Conservation (phyloP, 441 rosid genomes). For the Iberis amara region DNA sequence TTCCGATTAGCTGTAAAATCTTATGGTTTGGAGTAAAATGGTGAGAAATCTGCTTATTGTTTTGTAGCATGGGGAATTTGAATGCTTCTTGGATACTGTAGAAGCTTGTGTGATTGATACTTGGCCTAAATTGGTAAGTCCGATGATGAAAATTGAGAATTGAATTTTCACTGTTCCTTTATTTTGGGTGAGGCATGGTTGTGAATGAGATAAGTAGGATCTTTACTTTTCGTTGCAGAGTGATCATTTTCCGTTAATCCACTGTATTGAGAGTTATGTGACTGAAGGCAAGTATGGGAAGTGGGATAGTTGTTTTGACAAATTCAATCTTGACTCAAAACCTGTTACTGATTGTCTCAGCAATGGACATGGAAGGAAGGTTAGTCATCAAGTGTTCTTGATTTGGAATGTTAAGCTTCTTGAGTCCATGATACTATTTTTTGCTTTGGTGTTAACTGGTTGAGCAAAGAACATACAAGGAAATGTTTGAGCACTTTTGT, state of each 20-base stretch:
- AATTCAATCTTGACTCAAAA: constrained; percentile 49
- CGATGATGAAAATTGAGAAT: constrained; percentile 14
- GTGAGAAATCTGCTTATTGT: background rate
- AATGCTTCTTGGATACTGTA: constrained; percentile 75
- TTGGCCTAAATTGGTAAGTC: constrained; percentile 70
- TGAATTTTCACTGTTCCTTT: constrained; percentile 8
- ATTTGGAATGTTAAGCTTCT: background rate
- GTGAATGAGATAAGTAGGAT: no score
- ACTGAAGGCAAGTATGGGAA: constrained; percentile 39
- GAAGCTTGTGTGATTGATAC: constrained; percentile 78
- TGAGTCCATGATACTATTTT: constrained; percentile 1
- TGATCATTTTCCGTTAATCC: constrained; percentile 71
- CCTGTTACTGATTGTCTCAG: constrained; percentile 53
- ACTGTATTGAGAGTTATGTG: constrained; percentile 66
- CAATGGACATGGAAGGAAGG: constrained; percentile 60
- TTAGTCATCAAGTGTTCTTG: constrained; percentile 23
- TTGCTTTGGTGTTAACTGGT: constrained; percentile 8
- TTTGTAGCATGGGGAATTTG: constrained; percentile 73
- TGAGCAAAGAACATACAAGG: background rate
- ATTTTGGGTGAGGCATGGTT: no score
- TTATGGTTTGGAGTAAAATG: background rate
- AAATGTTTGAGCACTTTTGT: background rate
- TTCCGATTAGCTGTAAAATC: background rate
- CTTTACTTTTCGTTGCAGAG: constrained; percentile 40
- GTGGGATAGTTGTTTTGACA: constrained; percentile 74